Evolutionary conservation across 164 flowering plant species (phyloP), one percentile per base, ranked within the genome.

Genomic region (Nelumbo lutea): DNA sequence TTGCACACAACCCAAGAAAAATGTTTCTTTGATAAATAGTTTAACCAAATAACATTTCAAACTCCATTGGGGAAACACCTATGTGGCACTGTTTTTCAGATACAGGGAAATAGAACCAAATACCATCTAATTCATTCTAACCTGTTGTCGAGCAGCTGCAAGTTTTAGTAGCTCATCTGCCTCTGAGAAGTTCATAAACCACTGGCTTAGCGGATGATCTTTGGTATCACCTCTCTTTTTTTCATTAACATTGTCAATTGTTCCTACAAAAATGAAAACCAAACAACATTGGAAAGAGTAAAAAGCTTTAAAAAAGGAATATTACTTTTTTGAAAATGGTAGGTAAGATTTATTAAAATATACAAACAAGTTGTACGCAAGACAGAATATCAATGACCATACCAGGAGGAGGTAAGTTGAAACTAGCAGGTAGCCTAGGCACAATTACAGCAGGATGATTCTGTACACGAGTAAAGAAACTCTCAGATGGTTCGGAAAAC

Each of bases 71-170:
- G 27, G 27, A 27, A 27, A 27, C 27, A 27, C 27, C 27, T 27
- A 52, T 13, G 27, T 43, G 27, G 15, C n/a, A 38, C 38, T 1
- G 6, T 27, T 27, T 27, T 27, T 27, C 27, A 27, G 27, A 27
- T 27, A 27, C 27, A 27, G 27, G 27, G 27, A 27, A 11, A 13
- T 5, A 43, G 61, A 65, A 42, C 7, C 42, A 38, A 13, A 5
- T 61, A 62, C 14, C 13, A 53, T 57, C 42, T 15, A 42, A 47
- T 39, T 73, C 13, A 67, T 57, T 45, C 77, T 75, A 9, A 88
- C 95, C 93, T 85, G 88, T 68, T 89, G 94, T 47, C 93, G 89
- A 68, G 98, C 98, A 47, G 93, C 84, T 8, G 90, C 89, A 76
- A 93, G 93, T 70, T 89, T 87, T 61, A 85, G 80, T 46, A 90